Percentiles rank a stretch among this genome's conserved stretches.
phyloP scores from a whole-genome alignment of 2,329 filamentous ascomycete species.

The Sodiomyces alkalinus region DNA sequence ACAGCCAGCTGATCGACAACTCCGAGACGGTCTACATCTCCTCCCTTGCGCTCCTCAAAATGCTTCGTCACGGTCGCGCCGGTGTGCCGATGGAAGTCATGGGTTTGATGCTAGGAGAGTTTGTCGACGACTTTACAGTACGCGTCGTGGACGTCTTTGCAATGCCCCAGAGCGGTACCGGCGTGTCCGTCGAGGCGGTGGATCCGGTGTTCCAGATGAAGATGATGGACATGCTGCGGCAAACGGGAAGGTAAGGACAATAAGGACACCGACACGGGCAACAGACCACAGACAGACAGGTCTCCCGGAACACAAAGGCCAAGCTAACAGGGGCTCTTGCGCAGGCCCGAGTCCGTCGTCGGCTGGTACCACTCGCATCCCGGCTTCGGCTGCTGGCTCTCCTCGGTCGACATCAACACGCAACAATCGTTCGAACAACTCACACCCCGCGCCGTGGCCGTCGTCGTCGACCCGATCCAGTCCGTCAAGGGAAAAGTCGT shows the following conservation, averaged over 20 bases:
- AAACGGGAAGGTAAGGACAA: slow-evolving; percentile 90
- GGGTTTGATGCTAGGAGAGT: slow-evolving; percentile 97
- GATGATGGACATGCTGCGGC: slow-evolving; percentile 99
- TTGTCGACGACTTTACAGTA: slow-evolving; percentile 97
- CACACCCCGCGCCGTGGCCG: slow-evolving; percentile 88
- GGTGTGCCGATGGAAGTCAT: slow-evolving; percentile 99
- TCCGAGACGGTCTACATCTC: slow-evolving; percentile 99
- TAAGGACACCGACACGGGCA: too few species aligned
- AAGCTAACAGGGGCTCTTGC: slow-evolving; percentile 5
- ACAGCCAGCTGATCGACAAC: slow-evolving; percentile 87
- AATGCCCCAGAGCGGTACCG: slow-evolving; percentile 97
- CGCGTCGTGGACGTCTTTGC: slow-evolving; percentile 97
- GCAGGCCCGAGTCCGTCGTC: slow-evolving; percentile 86
- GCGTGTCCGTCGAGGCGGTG: slow-evolving; percentile 94
- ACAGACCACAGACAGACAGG: too few species aligned
- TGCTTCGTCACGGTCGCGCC: slow-evolving; percentile 92
- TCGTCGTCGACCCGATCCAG: slow-evolving; percentile 96
- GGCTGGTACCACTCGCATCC: slow-evolving; percentile 99
- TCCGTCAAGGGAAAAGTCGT: slow-evolving; percentile 99
- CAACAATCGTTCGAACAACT: slow-evolving; percentile 99
- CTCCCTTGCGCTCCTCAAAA: slow-evolving; percentile 91
- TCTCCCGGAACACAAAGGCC: background rate
- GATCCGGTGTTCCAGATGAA: slow-evolving; percentile 98
- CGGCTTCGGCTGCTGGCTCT: slow-evolving; percentile 98
- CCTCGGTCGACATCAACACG: slow-evolving; percentile 97